Evolutionary conservation across 2,329 filamentous ascomycete genomes (phyloP).

Genomic region (Sporothrix protearum): DNA sequence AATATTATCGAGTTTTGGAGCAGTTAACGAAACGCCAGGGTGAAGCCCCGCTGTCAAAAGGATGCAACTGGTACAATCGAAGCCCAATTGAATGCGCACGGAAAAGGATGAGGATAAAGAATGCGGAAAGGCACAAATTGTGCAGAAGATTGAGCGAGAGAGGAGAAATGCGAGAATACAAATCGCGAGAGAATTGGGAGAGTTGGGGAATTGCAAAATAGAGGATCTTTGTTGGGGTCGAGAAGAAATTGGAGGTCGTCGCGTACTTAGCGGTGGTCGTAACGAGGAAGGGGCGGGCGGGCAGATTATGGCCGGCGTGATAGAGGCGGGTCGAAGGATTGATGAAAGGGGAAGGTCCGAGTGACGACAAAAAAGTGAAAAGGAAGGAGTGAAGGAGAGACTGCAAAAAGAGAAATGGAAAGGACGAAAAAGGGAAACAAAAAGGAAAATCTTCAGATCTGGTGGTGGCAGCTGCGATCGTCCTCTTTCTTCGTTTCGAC

Average conservation of each 20-base stretch:
- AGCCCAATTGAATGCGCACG: conserved; percentile 6
- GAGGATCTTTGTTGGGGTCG: neutral
- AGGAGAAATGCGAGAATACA: neutral
- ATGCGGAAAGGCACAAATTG: neutral
- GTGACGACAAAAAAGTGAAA: neutral
- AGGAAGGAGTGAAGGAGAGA: neutral
- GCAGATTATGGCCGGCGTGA: neutral
- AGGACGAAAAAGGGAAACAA: neutral
- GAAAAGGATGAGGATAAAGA: neutral
- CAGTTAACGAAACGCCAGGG: neutral
- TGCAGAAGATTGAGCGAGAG: neutral
- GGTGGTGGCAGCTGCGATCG: conserved; percentile 22
- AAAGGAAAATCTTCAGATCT: neutral
- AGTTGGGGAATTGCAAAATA: neutral
- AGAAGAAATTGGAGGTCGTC: conserved; percentile 6
- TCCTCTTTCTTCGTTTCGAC: conserved; percentile 10
- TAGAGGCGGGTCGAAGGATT: neutral
- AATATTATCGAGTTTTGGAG: neutral
- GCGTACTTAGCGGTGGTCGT: conserved; percentile 1
- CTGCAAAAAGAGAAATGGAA: neutral
- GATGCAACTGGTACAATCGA: conserved; percentile 1
- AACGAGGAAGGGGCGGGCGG: neutral
- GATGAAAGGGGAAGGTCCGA: neutral
- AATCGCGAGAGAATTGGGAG: neutral
- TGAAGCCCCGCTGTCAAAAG: conserved; percentile 1